Evolutionary conservation across 83 land plant species (phyloP).

Genomic region (Thuja plicata): DNA sequence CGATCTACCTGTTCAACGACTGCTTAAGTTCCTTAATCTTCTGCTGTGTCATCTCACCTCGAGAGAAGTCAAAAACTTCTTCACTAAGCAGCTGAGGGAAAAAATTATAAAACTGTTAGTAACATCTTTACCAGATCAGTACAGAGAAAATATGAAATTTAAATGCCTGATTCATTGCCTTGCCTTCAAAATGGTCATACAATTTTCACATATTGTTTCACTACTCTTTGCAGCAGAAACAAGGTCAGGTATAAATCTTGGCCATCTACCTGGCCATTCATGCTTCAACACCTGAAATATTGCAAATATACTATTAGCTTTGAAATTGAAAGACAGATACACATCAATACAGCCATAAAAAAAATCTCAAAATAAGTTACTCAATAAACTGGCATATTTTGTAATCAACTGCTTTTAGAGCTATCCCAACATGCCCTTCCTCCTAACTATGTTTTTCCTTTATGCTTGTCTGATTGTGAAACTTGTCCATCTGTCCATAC

Average conservation of each 20-base stretch:
- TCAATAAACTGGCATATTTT: no score
- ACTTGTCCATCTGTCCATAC: no score
- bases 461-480: no score
- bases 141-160: not conserved
- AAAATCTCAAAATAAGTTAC: no score
- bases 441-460: no score
- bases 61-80: conserved; percentile 98
- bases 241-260: conserved; percentile 93
- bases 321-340: no score
- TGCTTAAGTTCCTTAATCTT: conserved; percentile 97
- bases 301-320: not conserved
- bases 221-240: conserved; percentile 97
- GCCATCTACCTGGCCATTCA: conserved; percentile 99
- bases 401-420: no score
- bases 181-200: conserved; percentile 98
- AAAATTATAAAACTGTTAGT: not conserved
- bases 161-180: not conserved
- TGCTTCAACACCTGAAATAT: conserved; percentile 85
- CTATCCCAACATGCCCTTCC: no score
- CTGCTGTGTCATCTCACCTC: conserved; percentile 97
- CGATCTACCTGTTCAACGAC: conserved; percentile 83
- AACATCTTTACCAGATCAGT: not conserved
- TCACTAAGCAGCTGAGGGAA: conserved; percentile 92
- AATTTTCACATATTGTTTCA: conserved; percentile 99
- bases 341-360: no score